phyloP scores from a whole-genome alignment of 257 asterid genomes.

The Solanum lycopersicoides region DNA sequence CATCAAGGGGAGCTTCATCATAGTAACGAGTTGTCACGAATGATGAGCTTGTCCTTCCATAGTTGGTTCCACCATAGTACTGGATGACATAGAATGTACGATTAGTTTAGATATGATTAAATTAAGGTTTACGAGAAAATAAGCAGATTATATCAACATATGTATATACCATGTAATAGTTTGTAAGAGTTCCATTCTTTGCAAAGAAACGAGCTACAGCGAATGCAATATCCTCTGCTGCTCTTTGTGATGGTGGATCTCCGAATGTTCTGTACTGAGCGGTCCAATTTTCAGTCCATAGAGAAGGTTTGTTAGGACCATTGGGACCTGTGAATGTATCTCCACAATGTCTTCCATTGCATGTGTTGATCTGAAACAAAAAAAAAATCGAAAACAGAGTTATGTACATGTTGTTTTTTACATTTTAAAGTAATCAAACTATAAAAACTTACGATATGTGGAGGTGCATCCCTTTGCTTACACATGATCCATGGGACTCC shows the following conservation, averaged over 20 bases:
- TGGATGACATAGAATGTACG: neutral
- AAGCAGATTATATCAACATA: neutral
- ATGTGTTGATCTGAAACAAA: slow-evolving; percentile 55
- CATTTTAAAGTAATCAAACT: neutral
- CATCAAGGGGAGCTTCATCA: slow-evolving; percentile 84
- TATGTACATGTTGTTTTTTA: neutral
- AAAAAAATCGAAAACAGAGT: neutral
- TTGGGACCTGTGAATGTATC: slow-evolving; percentile 84
- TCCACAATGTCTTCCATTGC: slow-evolving; percentile 94
- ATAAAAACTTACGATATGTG: slow-evolving; percentile 23
- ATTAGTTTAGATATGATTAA: neutral
- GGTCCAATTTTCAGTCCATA: slow-evolving; percentile 71
- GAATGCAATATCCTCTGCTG: slow-evolving; percentile 67
- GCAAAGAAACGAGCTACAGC: slow-evolving; percentile 60
- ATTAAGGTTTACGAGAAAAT: neutral
- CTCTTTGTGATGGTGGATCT: slow-evolving; percentile 61
- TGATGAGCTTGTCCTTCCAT: slow-evolving; percentile 64
- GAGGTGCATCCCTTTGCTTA: slow-evolving; percentile 70
- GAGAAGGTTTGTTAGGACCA: slow-evolving; percentile 78
- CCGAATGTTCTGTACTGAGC: slow-evolving; percentile 47
- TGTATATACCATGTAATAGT: slow-evolving; percentile 53
- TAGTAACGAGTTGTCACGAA: slow-evolving; percentile 69
- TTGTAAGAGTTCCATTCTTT: slow-evolving; percentile 61
- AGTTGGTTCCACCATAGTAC: slow-evolving; percentile 86
- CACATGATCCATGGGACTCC: slow-evolving; percentile 83